These are phyloP conservation scores for Paspalum vaginatum DNA, from an alignment of 176 grass and related monocot species.

Conservation along the genomic window DNA sequence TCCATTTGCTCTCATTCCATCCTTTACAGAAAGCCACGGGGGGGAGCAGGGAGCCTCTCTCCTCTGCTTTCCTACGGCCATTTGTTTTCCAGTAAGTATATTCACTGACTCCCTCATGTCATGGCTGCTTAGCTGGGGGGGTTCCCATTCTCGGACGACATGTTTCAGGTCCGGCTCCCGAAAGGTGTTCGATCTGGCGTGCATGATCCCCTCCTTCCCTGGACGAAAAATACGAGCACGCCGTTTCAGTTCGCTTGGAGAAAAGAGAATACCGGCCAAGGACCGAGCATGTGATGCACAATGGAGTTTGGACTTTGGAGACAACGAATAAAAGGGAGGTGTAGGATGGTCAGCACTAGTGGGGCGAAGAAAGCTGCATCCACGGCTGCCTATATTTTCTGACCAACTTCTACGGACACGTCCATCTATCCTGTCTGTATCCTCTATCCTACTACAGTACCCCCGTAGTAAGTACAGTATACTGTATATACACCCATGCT, in stretches of 20 bases:
- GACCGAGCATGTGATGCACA: not conserved
- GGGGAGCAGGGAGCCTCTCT: too few species aligned
- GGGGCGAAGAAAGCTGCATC: not conserved
- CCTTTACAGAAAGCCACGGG: slow-evolving; percentile 46
- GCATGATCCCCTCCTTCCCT: not conserved
- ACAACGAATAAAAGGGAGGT: not conserved
- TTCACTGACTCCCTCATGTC: too few species aligned
- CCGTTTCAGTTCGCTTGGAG: not conserved
- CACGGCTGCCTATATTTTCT: not conserved
- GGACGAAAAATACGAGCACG: not conserved
- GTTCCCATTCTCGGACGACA: slow-evolving; percentile 38
- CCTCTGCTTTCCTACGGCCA: not conserved
- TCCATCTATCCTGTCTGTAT: too few species aligned
- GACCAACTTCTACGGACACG: too few species aligned
- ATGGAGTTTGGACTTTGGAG: not conserved
- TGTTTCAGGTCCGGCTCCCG: slow-evolving; percentile 35
- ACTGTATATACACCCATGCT: not conserved
- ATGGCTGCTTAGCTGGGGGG: not conserved
- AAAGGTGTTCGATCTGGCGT: not conserved
- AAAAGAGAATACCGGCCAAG: not conserved
- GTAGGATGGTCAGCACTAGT: too few species aligned
- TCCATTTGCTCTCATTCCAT: slow-evolving; percentile 34
- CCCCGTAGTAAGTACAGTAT: too few species aligned
- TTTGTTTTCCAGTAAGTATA: too few species aligned
- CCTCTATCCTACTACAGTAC: too few species aligned